These are phyloP conservation scores for Neurospora pannonica DNA, from an alignment of 495 filamentous ascomycete species.

Conservation along the genomic window DNA sequence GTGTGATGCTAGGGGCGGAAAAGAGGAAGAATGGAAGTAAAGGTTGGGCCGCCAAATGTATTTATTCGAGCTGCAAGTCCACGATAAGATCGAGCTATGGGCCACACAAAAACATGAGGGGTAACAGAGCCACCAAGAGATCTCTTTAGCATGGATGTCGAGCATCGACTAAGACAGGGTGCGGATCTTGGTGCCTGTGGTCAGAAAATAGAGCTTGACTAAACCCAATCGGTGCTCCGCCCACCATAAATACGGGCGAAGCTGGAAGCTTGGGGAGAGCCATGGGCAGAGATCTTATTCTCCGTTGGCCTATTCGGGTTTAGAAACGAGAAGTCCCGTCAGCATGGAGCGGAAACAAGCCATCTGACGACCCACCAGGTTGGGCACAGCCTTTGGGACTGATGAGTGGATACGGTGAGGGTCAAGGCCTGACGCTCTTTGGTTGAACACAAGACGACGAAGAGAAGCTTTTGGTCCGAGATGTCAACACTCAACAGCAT, in stretches of 20 bases:
- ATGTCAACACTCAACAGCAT: neutral
- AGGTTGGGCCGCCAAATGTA: constrained; percentile 1
- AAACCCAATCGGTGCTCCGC: neutral
- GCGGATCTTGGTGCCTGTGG: neutral
- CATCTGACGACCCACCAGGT: neutral
- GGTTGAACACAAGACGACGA: neutral
- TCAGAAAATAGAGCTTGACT: neutral
- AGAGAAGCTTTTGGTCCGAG: neutral
- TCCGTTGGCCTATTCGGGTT: neutral
- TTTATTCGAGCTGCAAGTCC: constrained; percentile 2
- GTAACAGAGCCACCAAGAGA: constrained; percentile 2
- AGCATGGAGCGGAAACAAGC: neutral
- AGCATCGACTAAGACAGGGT: neutral
- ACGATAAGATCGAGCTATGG: neutral
- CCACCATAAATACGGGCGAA: neutral
- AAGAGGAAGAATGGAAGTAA: neutral
- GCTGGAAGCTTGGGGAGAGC: neutral
- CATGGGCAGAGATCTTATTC: neutral
- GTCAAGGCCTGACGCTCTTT: neutral
- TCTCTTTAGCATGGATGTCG: neutral
- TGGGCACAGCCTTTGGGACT: neutral
- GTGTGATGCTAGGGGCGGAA: neutral
- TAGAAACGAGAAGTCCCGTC: neutral
- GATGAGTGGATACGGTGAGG: neutral
- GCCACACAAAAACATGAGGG: neutral